Percentiles rank a stretch among this genome's conserved stretches.
Evolutionary conservation across 441 rosid genomes (phyloP).

Genomic region (Raphanus hybrid): DNA sequence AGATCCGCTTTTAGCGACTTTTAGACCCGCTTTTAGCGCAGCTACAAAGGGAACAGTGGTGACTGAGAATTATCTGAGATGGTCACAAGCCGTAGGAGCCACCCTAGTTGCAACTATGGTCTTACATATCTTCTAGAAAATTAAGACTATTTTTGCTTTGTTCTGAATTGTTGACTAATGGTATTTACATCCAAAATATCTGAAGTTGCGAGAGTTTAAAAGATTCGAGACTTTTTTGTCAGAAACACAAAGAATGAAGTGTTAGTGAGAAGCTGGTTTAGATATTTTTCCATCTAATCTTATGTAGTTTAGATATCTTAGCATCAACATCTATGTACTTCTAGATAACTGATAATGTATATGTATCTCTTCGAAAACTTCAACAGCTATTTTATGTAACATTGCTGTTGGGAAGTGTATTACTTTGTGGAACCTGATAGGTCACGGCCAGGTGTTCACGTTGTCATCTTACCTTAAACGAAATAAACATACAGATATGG

Average conservation of each 20-base stretch:
- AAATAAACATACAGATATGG: neutral
- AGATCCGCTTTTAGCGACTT: constrained; percentile 16
- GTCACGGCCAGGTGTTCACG: neutral
- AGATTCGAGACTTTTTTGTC: neutral
- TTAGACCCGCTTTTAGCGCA: constrained; percentile 19
- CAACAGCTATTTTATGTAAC: too few relatives aligned
- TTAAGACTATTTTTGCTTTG: neutral
- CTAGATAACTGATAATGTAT: too few relatives aligned
- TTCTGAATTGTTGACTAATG: constrained; percentile 12
- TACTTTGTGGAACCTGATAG: neutral
- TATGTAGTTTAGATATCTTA: too few relatives aligned
- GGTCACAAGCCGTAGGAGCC: constrained; percentile 30
- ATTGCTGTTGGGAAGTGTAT: neutral
- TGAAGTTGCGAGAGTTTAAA: neutral
- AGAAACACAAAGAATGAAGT: neutral
- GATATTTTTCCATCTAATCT: too few relatives aligned
- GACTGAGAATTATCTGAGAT: neutral
- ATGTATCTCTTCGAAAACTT: too few relatives aligned
- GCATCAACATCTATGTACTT: too few relatives aligned
- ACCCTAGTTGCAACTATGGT: constrained; percentile 17
- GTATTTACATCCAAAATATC: neutral
- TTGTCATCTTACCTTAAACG: neutral
- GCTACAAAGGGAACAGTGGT: neutral
- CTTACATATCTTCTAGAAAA: constrained; percentile 22
- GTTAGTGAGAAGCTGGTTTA: neutral